A percentile compares a stretch with the other conserved stretches of the same genome.
Evolutionary conservation across 345 rosid genomes (phyloP).

Genomic region (Luvunga scandens): DNA sequence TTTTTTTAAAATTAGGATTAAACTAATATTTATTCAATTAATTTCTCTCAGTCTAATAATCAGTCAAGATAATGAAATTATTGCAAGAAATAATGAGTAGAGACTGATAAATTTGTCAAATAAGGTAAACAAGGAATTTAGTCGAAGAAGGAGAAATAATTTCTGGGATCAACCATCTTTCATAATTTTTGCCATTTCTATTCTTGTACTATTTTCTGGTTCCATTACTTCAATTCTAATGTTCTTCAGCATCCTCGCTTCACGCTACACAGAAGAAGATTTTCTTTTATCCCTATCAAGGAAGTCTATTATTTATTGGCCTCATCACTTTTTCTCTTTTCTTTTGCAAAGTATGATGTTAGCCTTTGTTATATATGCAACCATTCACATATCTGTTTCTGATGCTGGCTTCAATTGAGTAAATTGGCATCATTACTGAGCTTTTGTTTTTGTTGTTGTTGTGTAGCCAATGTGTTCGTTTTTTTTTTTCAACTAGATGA

Average conservation of each 20-base stretch:
- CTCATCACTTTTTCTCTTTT: not conserved
- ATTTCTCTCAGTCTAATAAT: no score
- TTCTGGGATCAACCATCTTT: not conserved
- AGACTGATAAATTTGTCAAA: no score
- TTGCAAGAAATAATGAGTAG: no score
- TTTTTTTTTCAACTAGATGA: fast-evolving
- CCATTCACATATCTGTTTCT: no score
- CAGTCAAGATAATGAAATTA: no score
- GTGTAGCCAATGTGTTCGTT: no score
- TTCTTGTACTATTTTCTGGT: not conserved
- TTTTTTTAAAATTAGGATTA: fast-evolving
- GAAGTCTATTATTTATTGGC: not conserved
- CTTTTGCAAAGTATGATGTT: conserved; percentile 4
- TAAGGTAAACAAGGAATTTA: no score
- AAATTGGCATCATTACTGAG: no score
- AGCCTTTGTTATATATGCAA: no score
- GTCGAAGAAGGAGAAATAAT: not conserved
- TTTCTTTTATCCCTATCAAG: not conserved
- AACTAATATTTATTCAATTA: fast-evolving
- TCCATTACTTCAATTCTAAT: not conserved
- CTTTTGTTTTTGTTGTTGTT: no score
- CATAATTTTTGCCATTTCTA: not conserved
- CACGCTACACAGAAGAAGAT: not conserved
- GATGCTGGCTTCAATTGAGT: no score
- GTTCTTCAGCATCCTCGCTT: conserved; percentile 5